Base-by-base conservation (phyloP, 345 rosid species). In the Salix purpurea region DNA sequence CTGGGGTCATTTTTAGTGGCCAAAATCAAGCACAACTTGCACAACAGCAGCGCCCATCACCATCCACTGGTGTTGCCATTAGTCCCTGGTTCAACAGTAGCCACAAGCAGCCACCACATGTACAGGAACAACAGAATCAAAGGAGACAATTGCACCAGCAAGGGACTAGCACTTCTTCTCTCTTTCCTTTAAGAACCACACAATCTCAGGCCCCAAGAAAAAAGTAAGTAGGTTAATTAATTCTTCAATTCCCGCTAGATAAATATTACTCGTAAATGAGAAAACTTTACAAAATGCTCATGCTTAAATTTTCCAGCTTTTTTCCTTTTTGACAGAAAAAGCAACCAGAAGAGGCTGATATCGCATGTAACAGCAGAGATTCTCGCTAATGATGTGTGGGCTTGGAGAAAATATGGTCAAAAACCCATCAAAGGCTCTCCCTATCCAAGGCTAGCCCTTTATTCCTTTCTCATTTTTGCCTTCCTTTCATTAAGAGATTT, bases 391-490 rank as follows among this genome's bases (percentile, higher is more conserved):
- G 99, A 95, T 86, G 77, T 86, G 74, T 95, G 99, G 99, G 92
- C 97, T 64, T 95, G 99, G 99, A 89, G 99, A 11, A 95, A 95
- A 67, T 95, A 95, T 78, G 99, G 99, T 5, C 97, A 95, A 70
- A 95, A 95, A 82, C 99, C 97, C 76, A 95, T 95, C 81, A 95
- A 93, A 83, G 97, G 97, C 46, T 91, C 97, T 23, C 97, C 97
- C 7, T 90, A 88, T 74, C 99, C 97, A 26, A 91, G 97, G 97
- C 91, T 23, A n/a, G 13, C 0, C 12, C 44, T 65, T 72, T 37
- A 36, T 30, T 48, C 36, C 23, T 7, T 28, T 12, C 28, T 58
- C 46, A 44, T 8, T 18, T 37, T 50, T 76, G 30, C 39, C 15
- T 66, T 66, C 61, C 28, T 70, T 48, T 74, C 70, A 3, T 28